Evolutionary conservation across 75 land plant species (phyloP).

Genomic region (Pinus tabuliformis): DNA sequence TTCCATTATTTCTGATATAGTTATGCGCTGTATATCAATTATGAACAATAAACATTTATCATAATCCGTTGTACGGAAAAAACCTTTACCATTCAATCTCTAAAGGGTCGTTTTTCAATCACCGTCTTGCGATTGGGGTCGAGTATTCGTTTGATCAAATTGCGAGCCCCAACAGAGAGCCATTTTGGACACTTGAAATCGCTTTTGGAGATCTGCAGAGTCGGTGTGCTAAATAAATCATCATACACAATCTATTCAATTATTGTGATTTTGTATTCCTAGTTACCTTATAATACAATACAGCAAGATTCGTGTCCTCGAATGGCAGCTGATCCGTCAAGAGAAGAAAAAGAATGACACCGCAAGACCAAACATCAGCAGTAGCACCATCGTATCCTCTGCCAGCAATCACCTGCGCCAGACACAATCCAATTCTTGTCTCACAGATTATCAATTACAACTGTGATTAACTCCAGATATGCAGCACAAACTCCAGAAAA

Average conservation of each 20-base stretch:
- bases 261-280: background rate
- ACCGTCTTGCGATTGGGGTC: constrained; percentile 72
- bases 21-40: constrained; percentile 34
- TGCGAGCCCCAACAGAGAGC: constrained; percentile 69
- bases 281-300: constrained; percentile 72
- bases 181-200: constrained; percentile 67
- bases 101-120: background rate
- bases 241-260: background rate
- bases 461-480: too few relatives aligned
- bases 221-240: too few relatives aligned
- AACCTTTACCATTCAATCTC: background rate
- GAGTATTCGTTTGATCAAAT: constrained; percentile 64
- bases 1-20: constrained; percentile 50
- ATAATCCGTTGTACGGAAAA: background rate
- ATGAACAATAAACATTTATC: background rate
- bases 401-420: constrained; percentile 32
- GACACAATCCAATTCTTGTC: too few relatives aligned
- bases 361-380: constrained; percentile 67
- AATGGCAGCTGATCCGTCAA: constrained; percentile 72
- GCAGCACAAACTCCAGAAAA: too few relatives aligned
- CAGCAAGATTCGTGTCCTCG: constrained; percentile 62
- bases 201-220: constrained; percentile 67
- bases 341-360: constrained; percentile 61
- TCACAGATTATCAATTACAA: too few relatives aligned
- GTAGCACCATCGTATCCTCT: constrained; percentile 75